These are phyloP conservation scores for Pseudohalonectria lignicola DNA, from an alignment of 2,329 filamentous ascomycete genomes.

Conservation along the genomic window DNA sequence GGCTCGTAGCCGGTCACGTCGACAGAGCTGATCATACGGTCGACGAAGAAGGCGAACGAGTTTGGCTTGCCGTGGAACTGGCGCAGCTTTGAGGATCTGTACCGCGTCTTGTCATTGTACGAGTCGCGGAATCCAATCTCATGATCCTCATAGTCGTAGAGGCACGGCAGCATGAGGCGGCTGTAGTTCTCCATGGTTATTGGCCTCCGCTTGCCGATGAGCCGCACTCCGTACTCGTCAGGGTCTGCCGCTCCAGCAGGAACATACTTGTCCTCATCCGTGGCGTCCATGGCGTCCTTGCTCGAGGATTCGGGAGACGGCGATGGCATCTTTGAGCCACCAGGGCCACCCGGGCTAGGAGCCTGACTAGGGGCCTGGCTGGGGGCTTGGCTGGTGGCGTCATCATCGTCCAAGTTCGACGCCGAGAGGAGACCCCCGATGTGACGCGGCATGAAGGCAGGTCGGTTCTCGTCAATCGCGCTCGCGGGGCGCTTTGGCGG, in stretches of 20 bases:
- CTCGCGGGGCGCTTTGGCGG: conserved; percentile 32
- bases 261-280: conserved; percentile 13
- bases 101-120: conserved; percentile 41
- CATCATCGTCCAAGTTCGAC: conserved; percentile 15
- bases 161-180: conserved; percentile 39
- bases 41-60: conserved; percentile 40
- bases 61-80: conserved; percentile 40
- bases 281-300: conserved; percentile 16
- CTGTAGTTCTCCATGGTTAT: conserved; percentile 31
- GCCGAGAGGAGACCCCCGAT: conserved; percentile 25
- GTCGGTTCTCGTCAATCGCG: conserved; percentile 14
- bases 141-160: conserved; percentile 35
- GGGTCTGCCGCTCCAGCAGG: conserved; percentile 30
- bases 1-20: conserved; percentile 37
- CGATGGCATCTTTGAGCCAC: conserved; percentile 8
- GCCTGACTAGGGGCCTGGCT: conserved; percentile 9
- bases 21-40: conserved; percentile 40
- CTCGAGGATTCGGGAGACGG: conserved; percentile 6
- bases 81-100: conserved; percentile 18
- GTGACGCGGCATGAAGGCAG: conserved; percentile 24
- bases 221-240: conserved; percentile 40
- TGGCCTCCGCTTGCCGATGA: conserved; percentile 27
- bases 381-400: conserved; percentile 10
- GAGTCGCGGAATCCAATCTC: conserved; percentile 52
- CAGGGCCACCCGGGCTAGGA: conserved; percentile 4